Conservation (phyloP, 768 basidiomycete genomes). For the Boletus pseudo-olivaceus region DNA sequence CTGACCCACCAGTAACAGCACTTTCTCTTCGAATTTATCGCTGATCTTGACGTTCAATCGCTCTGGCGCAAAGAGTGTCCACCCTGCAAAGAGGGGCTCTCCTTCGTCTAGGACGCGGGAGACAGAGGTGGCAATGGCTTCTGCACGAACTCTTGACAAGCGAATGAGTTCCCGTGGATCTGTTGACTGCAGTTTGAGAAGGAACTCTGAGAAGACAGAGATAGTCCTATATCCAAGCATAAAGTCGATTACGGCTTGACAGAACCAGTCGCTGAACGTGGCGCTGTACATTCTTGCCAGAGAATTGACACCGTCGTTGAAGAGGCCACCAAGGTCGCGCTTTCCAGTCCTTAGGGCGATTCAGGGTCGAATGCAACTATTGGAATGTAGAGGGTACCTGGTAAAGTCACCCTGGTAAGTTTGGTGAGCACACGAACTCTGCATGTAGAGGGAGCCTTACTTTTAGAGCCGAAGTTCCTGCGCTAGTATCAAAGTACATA, state of each 20-base stretch:
- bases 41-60: constrained; percentile 66
- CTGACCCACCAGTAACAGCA: constrained; percentile 73
- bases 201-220: constrained; percentile 90
- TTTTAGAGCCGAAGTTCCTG: constrained; percentile 95
- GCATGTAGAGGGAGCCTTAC: constrained; percentile 36
- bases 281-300: constrained; percentile 86
- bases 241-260: constrained; percentile 92
- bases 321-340: constrained; percentile 84
- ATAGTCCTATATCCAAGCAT: constrained; percentile 84
- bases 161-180: constrained; percentile 89
- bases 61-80: constrained; percentile 89
- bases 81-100: constrained; percentile 76
- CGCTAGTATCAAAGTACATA: constrained; percentile 45
- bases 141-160: constrained; percentile 83
- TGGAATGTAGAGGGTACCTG: constrained; percentile 42
- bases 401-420: constrained; percentile 75
- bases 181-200: constrained; percentile 82
- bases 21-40: constrained; percentile 92
- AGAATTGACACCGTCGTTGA: constrained; percentile 96
- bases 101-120: constrained; percentile 72
- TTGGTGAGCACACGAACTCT: constrained; percentile 5
- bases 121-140: constrained; percentile 88
- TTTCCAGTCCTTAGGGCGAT: constrained; percentile 74
- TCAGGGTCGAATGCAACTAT: constrained; percentile 4
- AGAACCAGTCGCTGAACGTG: constrained; percentile 94